Evolutionary conservation across 139 green algal genomes (phyloP).

Genomic region (Gonium pectorale): DNA sequence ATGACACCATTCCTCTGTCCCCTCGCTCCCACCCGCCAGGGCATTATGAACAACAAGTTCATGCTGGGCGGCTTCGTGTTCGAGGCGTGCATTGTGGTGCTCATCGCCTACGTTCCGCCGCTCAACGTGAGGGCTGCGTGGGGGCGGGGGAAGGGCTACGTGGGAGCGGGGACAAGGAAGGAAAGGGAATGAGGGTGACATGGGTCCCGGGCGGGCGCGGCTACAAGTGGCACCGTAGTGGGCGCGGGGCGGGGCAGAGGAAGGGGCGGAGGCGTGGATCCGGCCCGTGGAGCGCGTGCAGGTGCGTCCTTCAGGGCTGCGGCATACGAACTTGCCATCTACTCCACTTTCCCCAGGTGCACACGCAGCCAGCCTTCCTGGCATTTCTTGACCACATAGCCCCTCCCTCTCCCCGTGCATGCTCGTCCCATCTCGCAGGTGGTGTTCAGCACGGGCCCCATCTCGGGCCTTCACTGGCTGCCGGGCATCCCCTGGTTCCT

Average conservation of each 20-base stretch:
- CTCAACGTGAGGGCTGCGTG: slow-evolving; percentile 51
- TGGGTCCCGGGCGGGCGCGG: too few relatives aligned
- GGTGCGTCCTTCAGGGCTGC: not conserved
- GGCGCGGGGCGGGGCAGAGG: too few relatives aligned
- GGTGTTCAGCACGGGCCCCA: slow-evolving; percentile 75
- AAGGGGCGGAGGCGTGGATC: too few relatives aligned
- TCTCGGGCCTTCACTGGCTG: slow-evolving; percentile 78
- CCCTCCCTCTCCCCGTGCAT: too few relatives aligned
- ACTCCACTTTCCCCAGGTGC: not conserved
- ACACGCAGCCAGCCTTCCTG: too few relatives aligned
- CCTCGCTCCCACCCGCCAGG: too few relatives aligned
- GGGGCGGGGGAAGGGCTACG: not conserved
- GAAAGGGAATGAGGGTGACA: too few relatives aligned
- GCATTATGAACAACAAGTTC: slow-evolving; percentile 51
- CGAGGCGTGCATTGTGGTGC: slow-evolving; percentile 67
- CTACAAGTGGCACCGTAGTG: too few relatives aligned
- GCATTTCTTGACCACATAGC: too few relatives aligned
- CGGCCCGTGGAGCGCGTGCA: too few relatives aligned
- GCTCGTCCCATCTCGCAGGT: not conserved
- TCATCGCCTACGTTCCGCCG: slow-evolving; percentile 76
- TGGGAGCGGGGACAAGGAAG: not conserved
- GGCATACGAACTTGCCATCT: not conserved
- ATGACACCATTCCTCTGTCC: too few relatives aligned
- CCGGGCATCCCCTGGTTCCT: slow-evolving; percentile 73
- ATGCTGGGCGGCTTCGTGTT: slow-evolving; percentile 79